These are phyloP conservation scores for Avicennia marina DNA, from an alignment of 257 asterid species.

Conservation along the genomic window DNA sequence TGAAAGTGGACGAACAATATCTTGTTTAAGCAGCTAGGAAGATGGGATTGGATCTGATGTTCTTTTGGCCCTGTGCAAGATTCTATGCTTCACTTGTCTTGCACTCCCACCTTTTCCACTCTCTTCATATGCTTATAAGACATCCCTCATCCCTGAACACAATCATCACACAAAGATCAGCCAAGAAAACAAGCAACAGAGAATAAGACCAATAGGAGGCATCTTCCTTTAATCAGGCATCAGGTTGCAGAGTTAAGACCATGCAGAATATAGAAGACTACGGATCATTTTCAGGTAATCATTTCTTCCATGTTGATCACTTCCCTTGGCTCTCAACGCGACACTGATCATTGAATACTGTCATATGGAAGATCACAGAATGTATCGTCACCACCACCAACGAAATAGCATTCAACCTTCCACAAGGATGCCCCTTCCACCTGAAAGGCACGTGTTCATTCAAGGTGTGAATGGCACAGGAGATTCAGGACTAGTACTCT, in stretches of 20 bases:
- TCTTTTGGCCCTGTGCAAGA: conserved; percentile 51
- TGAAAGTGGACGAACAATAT: conserved; percentile 41
- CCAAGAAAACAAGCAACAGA: conserved; percentile 25
- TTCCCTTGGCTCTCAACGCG: not conserved
- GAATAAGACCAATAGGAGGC: conserved; percentile 24
- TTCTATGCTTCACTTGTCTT: conserved; percentile 54
- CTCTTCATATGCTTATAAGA: conserved; percentile 49
- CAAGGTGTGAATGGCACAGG: conserved; percentile 35
- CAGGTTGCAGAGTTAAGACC: conserved; percentile 8
- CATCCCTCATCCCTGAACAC: conserved; percentile 33
- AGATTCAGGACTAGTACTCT: conserved; percentile 88
- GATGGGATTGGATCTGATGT: conserved; percentile 52
- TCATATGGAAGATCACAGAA: conserved; percentile 13
- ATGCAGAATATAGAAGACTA: conserved; percentile 19
- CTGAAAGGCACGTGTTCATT: conserved; percentile 1
- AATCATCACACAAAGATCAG: conserved; percentile 28
- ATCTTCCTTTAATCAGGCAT: conserved; percentile 13
- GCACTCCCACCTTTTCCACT: conserved; percentile 18
- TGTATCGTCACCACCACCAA: conserved; percentile 39
- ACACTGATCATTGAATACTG: not conserved
- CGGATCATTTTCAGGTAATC: conserved; percentile 34
- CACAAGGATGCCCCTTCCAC: conserved; percentile 14
- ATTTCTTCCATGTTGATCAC: not conserved
- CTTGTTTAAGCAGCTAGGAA: conserved; percentile 31
- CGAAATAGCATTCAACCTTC: conserved; percentile 8